Conservation (phyloP, 257 asterid species). For the Leonotis leonurus region DNA sequence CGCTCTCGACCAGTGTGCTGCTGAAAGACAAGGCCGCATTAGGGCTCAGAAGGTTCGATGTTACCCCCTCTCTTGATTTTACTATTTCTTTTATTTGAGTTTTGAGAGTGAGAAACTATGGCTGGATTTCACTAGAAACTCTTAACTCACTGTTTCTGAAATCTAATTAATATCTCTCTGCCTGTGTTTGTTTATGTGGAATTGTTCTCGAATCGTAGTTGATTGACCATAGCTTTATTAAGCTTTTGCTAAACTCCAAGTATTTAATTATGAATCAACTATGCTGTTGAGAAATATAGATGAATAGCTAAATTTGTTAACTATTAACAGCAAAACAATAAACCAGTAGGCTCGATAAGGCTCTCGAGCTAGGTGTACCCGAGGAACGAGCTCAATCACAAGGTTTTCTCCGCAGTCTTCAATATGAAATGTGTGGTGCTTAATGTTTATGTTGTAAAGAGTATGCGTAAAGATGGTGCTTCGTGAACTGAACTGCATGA, state of each 20-base stretch:
- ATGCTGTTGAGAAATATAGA: neutral
- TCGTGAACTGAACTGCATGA: neutral
- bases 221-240: neutral
- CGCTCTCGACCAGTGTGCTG: constrained; percentile 59
- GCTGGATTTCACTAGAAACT: neutral
- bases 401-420: neutral
- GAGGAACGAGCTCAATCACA: neutral
- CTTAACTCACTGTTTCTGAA: neutral
- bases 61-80: neutral
- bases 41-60: constrained; percentile 73
- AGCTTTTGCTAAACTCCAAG: neutral
- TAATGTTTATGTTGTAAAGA: neutral
- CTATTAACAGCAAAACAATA: neutral
- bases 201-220: neutral
- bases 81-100: neutral
- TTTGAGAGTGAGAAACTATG: neutral
- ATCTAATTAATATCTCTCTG: neutral
- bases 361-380: neutral
- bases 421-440: neutral
- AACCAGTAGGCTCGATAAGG: neutral
- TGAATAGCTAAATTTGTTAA: neutral
- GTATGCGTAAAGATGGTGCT: neutral
- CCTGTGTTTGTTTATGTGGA: neutral
- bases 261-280: neutral
- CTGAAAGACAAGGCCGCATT: constrained; percentile 89